phyloP scores from a whole-genome alignment of 83 land plant species.

The Picea abies region DNA sequence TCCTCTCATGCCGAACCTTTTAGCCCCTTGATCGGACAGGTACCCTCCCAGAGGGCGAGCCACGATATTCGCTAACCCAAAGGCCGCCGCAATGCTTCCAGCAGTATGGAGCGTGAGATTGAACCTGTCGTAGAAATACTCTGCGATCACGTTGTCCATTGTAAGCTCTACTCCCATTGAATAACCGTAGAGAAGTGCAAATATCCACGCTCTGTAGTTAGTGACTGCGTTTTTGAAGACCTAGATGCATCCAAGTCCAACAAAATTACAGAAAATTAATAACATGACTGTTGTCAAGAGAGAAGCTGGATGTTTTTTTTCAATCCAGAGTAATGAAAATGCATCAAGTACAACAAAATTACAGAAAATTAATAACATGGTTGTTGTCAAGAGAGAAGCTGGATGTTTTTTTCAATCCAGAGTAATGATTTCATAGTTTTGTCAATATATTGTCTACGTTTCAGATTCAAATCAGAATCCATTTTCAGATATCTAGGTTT shows the following conservation, averaged over 20 bases:
- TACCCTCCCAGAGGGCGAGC: conserved; percentile 73
- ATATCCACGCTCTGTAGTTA: conserved; percentile 41
- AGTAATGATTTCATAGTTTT: too few species aligned
- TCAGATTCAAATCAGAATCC: too few species aligned
- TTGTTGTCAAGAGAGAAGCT: neutral
- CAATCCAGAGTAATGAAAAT: neutral
- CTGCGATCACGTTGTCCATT: conserved; percentile 42
- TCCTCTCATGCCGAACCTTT: conserved; percentile 68
- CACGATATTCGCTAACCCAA: conserved; percentile 71
- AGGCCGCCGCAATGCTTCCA: conserved; percentile 64
- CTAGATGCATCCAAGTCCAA: neutral
- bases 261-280: neutral
- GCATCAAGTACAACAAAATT: neutral
- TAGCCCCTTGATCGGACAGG: conserved; percentile 51
- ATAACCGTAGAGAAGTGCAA: conserved; percentile 40
- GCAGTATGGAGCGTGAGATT: conserved; percentile 63
- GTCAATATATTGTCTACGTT: too few species aligned
- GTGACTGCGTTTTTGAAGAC: conserved; percentile 17
- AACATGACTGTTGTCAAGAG: neutral
- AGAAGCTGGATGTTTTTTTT: neutral
- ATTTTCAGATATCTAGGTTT: too few species aligned
- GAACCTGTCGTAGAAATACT: conserved; percentile 61
- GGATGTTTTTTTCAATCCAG: too few species aligned
- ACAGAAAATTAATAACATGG: neutral
- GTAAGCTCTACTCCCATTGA: conserved; percentile 54